Conservation (phyloP, 495 filamentous ascomycete species). For the Neurospora tetraspora region DNA sequence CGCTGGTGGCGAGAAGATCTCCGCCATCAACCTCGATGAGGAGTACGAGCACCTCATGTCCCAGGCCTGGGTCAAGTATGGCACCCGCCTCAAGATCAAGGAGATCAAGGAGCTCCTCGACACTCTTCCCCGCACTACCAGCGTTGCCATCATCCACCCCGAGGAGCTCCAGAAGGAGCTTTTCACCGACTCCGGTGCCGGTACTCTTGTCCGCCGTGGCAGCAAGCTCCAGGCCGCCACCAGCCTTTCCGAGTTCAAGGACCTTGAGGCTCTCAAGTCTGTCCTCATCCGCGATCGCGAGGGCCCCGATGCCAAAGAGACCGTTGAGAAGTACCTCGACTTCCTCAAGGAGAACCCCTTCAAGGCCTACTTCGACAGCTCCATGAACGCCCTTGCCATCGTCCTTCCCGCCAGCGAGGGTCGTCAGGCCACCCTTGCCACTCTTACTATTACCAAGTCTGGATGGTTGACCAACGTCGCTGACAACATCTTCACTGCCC, state of each 20-base stretch:
- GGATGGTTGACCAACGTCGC: constrained; percentile 94
- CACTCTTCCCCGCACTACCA: constrained; percentile 79
- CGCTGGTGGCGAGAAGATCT: constrained; percentile 91
- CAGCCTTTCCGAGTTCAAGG: constrained; percentile 67
- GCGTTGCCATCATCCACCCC: constrained; percentile 95
- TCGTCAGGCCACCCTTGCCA: constrained; percentile 68
- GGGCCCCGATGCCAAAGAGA: constrained; percentile 69
- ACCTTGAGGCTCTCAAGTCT: constrained; percentile 66
- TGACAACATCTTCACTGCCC: constrained; percentile 91
- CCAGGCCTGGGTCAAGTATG: constrained; percentile 93
- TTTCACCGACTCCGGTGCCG: constrained; percentile 92
- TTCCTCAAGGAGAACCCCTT: constrained; percentile 67
- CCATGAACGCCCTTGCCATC: constrained; percentile 93
- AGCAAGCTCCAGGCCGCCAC: constrained; percentile 77
- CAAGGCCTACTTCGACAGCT: constrained; percentile 90
- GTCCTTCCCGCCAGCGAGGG: constrained; percentile 60
- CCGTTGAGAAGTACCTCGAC: constrained; percentile 79
- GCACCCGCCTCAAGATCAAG: constrained; percentile 95
- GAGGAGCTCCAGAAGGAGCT: constrained; percentile 91
- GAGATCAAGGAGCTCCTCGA: constrained; percentile 93
- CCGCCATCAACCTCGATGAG: constrained; percentile 94
- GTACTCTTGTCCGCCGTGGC: constrained; percentile 86
- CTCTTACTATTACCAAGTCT: constrained; percentile 89
- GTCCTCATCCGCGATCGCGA: constrained; percentile 80
- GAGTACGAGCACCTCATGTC: constrained; percentile 93